Evolutionary conservation across 2,329 filamentous ascomycete species (phyloP), one percentile per base, ranked within the genome.

Genomic region (Ceratocystiopsis sp.): DNA sequence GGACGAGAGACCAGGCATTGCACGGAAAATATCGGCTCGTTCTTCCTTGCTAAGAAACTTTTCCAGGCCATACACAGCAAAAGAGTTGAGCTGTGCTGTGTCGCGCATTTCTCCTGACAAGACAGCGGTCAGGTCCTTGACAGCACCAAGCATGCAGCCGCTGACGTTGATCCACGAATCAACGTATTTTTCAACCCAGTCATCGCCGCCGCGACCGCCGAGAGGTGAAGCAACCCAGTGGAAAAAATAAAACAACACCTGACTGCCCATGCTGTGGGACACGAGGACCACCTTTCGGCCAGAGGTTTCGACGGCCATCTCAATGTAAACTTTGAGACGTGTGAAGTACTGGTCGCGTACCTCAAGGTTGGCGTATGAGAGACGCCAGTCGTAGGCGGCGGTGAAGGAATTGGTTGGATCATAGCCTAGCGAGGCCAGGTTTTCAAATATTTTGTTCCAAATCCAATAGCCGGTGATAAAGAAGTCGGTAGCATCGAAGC

Each of bases 81-180:
- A 93, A 2, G 89, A 76, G 54, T 96, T 96, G 18, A 98, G 73
- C 59, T 96, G 91, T 1, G 89, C 91, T 0, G 91, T 98, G 55
- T 98, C 91, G 51, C 89, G 85, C 91, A 98, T 98, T 61, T 98
- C 91, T 29, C 91, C 91, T 0, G 87, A 95, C 2, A 98, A 67
- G 0, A 96, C 74, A 0, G 91, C 89, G 0, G 91, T 84, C 34
- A 96, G 64, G 46, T 83, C 89, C 63, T 98, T 98, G 45, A 86
- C 69, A 2, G 91, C 86, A 14, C 91, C 91, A 7, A 98, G 77
- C 89, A 98, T 95, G 61, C 89, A 98, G 7, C 91, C 91, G 51
- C 83, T 91, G 54, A 98, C 86, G 58, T 98, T 98, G 65, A 98
- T 93, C 87, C 93, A 98, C 3, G 84, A 82, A 51, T 93, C 91